Conservation (phyloP, 768 basidiomycete species). For the Podaxis mareebaensis region DNA sequence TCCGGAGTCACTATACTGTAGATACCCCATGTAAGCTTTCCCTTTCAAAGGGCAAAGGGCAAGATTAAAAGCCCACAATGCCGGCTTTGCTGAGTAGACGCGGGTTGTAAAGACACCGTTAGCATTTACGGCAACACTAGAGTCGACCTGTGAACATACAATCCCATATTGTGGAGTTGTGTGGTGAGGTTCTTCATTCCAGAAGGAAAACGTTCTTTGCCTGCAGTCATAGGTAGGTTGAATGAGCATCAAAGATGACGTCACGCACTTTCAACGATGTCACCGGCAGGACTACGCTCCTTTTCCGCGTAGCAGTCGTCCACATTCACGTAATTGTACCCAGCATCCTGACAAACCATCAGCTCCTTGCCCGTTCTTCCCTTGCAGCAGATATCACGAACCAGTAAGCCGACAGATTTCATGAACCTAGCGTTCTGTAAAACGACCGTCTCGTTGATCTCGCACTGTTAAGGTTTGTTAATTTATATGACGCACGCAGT, state of each 20-base stretch:
- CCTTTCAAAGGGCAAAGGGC: not conserved
- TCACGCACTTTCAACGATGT: constrained; percentile 53
- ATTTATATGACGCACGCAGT: not conserved
- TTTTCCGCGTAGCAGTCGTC: constrained; percentile 70
- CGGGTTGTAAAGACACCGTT: not conserved
- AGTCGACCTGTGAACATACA: constrained; percentile 40
- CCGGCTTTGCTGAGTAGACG: constrained; percentile 50
- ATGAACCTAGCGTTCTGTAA: constrained; percentile 49
- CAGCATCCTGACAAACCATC: constrained; percentile 57
- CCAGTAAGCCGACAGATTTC: constrained; percentile 53
- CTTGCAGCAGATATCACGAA: constrained; percentile 21
- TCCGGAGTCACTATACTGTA: constrained; percentile 65
- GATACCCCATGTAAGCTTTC: not conserved
- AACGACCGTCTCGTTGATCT: constrained; percentile 55
- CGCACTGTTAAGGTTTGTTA: constrained; percentile 39
- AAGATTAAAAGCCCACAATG: constrained; percentile 43
- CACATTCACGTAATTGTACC: constrained; percentile 59
- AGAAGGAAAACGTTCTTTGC: constrained; percentile 50
- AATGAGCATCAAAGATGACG: not conserved
- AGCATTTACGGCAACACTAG: not conserved
- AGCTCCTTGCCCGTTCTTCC: not conserved
- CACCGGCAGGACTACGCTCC: constrained; percentile 46
- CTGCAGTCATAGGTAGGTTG: constrained; percentile 27
- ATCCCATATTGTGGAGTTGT: constrained; percentile 53
- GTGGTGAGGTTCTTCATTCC: constrained; percentile 60